Evolutionary conservation across 306 rosid genomes (phyloP), one percentile per base, ranked within the genome.

Genomic region (Vigna reflexopilosa): DNA sequence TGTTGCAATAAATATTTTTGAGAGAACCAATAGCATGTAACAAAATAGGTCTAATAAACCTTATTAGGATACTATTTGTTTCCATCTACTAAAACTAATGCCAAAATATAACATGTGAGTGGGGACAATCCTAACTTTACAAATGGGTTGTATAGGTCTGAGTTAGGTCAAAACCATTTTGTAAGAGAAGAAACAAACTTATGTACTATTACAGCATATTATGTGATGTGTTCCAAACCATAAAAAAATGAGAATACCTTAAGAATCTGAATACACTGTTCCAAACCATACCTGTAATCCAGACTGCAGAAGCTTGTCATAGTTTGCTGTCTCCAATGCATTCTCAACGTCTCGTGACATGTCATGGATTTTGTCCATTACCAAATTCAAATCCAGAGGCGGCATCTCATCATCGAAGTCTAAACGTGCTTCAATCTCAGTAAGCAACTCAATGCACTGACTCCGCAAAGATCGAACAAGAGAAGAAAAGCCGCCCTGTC

Each of bases 401-500:
- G 95, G 97, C 98, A 95, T 92, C 86, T 92, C 98, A 78, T 95
- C 98, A 32, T 91, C 98, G 54, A 95, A 95, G 82, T 92, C 98
- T 45, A 95, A 77, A 64, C 97, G 98, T 74, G 98, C 98, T 84
- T 95, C 98, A 81, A 95, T 95, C 83, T 92, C 98, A 50, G 97
- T 91, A 56, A 95, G 98, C 84, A 95, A 70, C 74, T 92, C 98
- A 49, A 95, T 86, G 87, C 98, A 95, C 87, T 83, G 91, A 65
- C 55, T 72, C 80, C 98, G 88, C 42, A 89, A 51, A 16, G 90
- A 87, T 83, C 81, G 83, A 12, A 95, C 98, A 73, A 95, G 80
- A 77, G 97, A 86, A 68, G 98, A 87, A 81, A 95, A 95, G 47
- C 98, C 98, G 34, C 98, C 98, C 98, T 92, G 88, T 54, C 76